Conservation (phyloP, 441 rosid species). For the Jatropha podagrica region DNA sequence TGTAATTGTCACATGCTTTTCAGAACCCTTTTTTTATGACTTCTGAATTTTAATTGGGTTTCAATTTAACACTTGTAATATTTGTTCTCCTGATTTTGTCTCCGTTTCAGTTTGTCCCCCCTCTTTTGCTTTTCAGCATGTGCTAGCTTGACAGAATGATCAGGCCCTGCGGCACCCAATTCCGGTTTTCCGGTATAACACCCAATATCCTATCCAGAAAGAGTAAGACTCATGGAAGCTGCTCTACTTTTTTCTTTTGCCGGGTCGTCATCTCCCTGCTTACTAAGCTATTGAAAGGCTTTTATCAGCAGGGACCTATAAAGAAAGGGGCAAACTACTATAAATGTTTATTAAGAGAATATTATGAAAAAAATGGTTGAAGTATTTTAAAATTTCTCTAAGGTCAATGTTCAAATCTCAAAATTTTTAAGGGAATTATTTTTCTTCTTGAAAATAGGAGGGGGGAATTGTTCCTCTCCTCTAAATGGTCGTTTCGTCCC, state of each 20-base stretch:
- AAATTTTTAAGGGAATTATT: no score
- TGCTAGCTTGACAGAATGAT: neutral
- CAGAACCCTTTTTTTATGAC: neutral
- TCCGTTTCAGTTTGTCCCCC: neutral
- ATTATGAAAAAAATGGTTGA: no score
- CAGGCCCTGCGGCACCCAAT: neutral
- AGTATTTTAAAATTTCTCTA: no score
- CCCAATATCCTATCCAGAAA: neutral
- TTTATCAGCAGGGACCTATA: no score
- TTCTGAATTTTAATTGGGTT: neutral
- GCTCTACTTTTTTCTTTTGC: neutral
- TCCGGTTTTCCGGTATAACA: neutral
- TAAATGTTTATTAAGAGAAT: no score
- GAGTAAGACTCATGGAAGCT: neutral
- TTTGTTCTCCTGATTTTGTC: slow-evolving; percentile 6
- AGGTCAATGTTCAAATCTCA: no score
- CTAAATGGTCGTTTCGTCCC: no score
- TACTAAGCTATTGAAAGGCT: no score
- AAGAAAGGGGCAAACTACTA: no score
- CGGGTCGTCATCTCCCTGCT: no score
- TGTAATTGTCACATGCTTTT: slow-evolving; percentile 10
- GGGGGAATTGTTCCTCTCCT: no score
- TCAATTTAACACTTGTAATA: neutral
- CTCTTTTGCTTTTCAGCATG: neutral
- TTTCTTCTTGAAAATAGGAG: no score